Conservation (phyloP, 352 stramenopile genomes). For the Phytopythium oedochilum region DNA sequence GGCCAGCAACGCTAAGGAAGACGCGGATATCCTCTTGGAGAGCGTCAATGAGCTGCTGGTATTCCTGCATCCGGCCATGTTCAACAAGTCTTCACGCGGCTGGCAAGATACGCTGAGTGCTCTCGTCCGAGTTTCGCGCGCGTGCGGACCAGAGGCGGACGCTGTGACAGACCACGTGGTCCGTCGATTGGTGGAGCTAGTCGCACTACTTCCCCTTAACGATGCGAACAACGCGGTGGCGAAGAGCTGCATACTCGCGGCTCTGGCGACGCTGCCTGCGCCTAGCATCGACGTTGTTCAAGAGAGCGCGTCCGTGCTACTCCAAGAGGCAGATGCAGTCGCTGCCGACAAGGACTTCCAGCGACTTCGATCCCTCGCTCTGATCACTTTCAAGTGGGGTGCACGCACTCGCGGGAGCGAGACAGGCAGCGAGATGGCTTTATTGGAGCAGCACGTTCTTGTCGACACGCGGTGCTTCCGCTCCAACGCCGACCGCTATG, state of each 20-base stretch:
- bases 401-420: not conserved
- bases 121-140: not conserved
- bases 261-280: slow-evolving; percentile 15
- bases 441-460: slow-evolving; percentile 18
- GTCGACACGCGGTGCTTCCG: not conserved
- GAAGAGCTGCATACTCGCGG: slow-evolving; percentile 15
- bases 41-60: slow-evolving; percentile 17
- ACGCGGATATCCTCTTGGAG: not conserved
- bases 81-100: slow-evolving; percentile 2
- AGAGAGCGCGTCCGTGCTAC: slow-evolving; percentile 14
- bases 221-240: slow-evolving; percentile 3
- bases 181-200: slow-evolving; percentile 1
- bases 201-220: not conserved
- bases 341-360: slow-evolving; percentile 10
- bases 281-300: slow-evolving; percentile 9
- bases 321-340: slow-evolving; percentile 13
- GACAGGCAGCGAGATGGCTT: not conserved
- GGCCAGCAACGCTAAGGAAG: slow-evolving; percentile 5
- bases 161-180: not conserved
- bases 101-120: slow-evolving; percentile 3
- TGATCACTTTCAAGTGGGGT: slow-evolving; percentile 29
- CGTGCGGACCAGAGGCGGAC: not conserved
- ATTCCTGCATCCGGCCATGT: slow-evolving; percentile 22
- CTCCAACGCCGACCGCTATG: slow-evolving; percentile 37
- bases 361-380: slow-evolving; percentile 18